These are phyloP conservation scores for Thalassiosira mediterranea DNA, from an alignment of 352 stramenopile genomes.

Conservation along the genomic window DNA sequence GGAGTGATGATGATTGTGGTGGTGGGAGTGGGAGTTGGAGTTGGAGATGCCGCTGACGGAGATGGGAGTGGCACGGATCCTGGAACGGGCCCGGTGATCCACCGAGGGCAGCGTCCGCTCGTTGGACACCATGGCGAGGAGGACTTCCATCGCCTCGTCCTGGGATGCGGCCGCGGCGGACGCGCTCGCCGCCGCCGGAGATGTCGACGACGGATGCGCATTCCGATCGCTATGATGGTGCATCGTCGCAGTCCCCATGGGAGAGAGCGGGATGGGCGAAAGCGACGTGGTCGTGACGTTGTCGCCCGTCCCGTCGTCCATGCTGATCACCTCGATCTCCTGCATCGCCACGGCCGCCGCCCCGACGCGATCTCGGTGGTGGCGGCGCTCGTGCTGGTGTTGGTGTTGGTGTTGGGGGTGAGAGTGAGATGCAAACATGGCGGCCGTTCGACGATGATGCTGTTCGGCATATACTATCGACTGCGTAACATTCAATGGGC, in stretches of 20 bases:
- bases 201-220: neutral
- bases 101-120: slow-evolving; percentile 11
- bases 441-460: too few species aligned
- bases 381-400: too few species aligned
- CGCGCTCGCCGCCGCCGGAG: neutral
- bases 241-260: neutral
- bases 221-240: too few species aligned
- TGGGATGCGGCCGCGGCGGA: neutral
- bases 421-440: too few species aligned
- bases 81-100: neutral
- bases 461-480: too few species aligned
- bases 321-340: slow-evolving; percentile 51
- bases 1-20: neutral
- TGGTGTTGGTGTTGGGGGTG: too few species aligned
- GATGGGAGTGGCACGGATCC: slow-evolving; percentile 7
- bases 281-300: slow-evolving; percentile 23
- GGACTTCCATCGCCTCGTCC: slow-evolving; percentile 20
- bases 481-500: too few species aligned
- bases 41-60: neutral
- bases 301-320: slow-evolving; percentile 21
- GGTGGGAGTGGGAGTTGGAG: neutral
- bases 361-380: neutral
- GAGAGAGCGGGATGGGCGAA: neutral
- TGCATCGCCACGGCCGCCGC: slow-evolving; percentile 29
- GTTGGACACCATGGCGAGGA: slow-evolving; percentile 40